Base-by-base conservation (phyloP, 371 early-diverging fungal genomes). In the Rhizopus arrhizus region DNA sequence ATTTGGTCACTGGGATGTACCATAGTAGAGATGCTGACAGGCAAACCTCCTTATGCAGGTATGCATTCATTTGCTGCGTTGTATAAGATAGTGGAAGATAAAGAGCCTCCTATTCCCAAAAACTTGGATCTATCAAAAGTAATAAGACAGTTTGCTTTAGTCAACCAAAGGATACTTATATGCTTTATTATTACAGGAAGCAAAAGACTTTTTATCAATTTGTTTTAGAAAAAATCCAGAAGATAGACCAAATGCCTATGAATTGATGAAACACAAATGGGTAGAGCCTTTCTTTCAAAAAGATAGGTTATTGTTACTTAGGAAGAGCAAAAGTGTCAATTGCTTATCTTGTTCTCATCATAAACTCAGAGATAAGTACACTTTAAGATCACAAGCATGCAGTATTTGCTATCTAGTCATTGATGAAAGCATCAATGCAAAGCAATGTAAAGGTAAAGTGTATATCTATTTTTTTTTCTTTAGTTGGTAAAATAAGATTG, bases 1-100 rank as follows among this genome's bases (percentile, higher is more conserved):
- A 95, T 96, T 12, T 95, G 95, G 94, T 86, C 94, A 46, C 75
- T 95, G 32, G 95, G 93, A 11, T 94, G 95, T 56, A 93, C 94
- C 0, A 75, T 95, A 35, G 84, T 95, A 35, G 95, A 95, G 68
- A 77, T 95, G 72, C 64, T 91, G n/a, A 91, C 93, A 0, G 95
- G 94, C 8, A 86, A 88, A 57, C 95, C 96, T n/a, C 95, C 95
- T 1, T 95, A 94, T 67, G 77, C 85, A 0, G 89, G 88, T 8
- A 62, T 94, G 58, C 77, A 88, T 36, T 82, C 89, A 6, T 91
- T 94, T 91, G 83, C 93, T 5, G 91, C 93, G 11, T 79, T 95
- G 34, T 95, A 90, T 72, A 84, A 85, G 31, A 95, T 95, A 55
- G 96, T 95, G 3, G 94, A 95, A 69, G 95, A 93, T 64, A 85